Evolutionary conservation across 2,329 filamentous ascomycete genomes (phyloP).

Genomic region (Trichoderma sp.): DNA sequence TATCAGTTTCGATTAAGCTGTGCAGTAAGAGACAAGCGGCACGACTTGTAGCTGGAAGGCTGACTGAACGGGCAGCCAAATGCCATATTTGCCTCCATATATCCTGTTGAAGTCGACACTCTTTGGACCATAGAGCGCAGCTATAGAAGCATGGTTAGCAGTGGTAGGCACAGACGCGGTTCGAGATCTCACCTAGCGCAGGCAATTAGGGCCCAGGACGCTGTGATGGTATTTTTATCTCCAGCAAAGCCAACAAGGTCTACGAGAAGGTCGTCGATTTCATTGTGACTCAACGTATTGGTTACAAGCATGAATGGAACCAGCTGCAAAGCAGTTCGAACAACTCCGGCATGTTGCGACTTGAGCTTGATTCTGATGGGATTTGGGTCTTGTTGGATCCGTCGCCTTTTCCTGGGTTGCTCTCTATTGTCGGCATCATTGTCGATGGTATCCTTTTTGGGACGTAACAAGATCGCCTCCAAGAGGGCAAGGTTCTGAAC

Average conservation of each 20-base stretch:
- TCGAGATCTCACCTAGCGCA: constrained; percentile 66
- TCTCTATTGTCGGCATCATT: constrained; percentile 37
- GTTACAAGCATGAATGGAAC: constrained; percentile 58
- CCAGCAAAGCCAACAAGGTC: constrained; percentile 60
- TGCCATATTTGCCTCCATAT: constrained; percentile 23
- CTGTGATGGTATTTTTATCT: constrained; percentile 67
- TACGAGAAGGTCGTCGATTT: constrained; percentile 57
- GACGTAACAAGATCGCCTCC: constrained; percentile 49
- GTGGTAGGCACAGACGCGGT: neutral
- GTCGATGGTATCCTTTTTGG: constrained; percentile 27
- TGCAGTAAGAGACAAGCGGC: constrained; percentile 74
- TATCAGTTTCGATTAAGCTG: constrained; percentile 62
- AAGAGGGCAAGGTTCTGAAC: constrained; percentile 60
- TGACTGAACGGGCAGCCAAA: constrained; percentile 64
- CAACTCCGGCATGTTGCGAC: constrained; percentile 46
- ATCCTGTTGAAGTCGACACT: constrained; percentile 37
- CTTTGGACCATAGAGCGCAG: constrained; percentile 31
- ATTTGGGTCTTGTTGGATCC: constrained; percentile 44
- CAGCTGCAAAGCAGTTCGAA: constrained; percentile 57
- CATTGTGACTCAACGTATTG: constrained; percentile 49
- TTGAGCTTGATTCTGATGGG: constrained; percentile 52
- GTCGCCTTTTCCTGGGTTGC: constrained; percentile 56
- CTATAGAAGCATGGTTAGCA: constrained; percentile 33
- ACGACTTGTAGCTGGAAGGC: constrained; percentile 69
- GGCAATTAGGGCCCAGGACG: constrained; percentile 84